Base-by-base conservation (phyloP, 2,329 filamentous ascomycete genomes). In the Penicillium griseofulvum region DNA sequence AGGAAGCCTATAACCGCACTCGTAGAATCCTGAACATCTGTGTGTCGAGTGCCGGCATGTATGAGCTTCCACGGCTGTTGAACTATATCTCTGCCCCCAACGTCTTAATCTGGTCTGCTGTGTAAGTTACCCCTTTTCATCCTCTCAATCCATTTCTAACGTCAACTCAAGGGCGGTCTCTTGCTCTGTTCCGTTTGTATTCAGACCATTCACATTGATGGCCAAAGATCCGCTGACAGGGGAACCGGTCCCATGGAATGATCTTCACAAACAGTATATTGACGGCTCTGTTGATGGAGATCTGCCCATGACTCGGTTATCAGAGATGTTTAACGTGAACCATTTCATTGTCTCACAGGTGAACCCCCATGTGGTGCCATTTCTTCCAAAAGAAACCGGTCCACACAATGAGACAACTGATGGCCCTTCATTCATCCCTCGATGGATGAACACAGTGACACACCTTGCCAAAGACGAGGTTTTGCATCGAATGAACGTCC, bases 311-410 rank as follows among this genome's bases (percentile, higher is more conserved):
- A 91, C 88, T 19, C 85, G 90, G 2, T 80, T 97, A 16, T 87
- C 91, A 0, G 91, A 96, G 68, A 92, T 97, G 88, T 96, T 97
- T 79, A 96, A 97, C 68, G 92, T 97, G 70, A 97, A 97, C 68
- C 93, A 97, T 70, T 97, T 97, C 69, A 97, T 97, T 63, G 93
- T 97, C 17, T 96, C 91, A 0, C 93, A 97, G 71, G 91, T 97
- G 48, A 97, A 97, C 66, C 93, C 93, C 0, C 93, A 97, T 65
- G 90, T 97, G 9, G 85, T 95, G 0, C 90, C 91, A 0, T 96
- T 97, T 66, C 77, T 97, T 16, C 80, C 84, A 16, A 89, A 87
- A 62, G 89, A 95, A 55, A 88, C 91, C 57, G 80, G 68, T 68
- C 61, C 66, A 28, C 64, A 57, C 17, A 57, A 53, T 36, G 56